These are phyloP conservation scores for Vararia minispora DNA, from an alignment of 768 basidiomycete species.

Conservation along the genomic window DNA sequence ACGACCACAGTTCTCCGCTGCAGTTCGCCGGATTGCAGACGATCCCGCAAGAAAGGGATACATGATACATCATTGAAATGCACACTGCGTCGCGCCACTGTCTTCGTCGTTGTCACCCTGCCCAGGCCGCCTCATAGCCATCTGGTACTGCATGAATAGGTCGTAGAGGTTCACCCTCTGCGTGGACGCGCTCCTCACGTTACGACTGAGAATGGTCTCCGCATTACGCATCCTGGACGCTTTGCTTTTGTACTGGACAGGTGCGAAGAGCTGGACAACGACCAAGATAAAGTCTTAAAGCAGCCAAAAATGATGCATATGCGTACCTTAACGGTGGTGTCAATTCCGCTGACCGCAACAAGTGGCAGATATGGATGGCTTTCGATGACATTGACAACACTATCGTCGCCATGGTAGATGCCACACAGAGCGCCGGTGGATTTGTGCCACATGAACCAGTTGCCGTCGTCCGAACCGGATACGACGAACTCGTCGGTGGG, in stretches of 20 bases:
- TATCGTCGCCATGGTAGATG: constrained; percentile 75
- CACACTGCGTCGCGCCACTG: not conserved
- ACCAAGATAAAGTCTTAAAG: not conserved
- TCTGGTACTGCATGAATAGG: constrained; percentile 20
- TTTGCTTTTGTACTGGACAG: constrained; percentile 30
- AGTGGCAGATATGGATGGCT: constrained; percentile 70
- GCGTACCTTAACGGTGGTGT: constrained; percentile 69
- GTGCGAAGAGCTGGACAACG: constrained; percentile 49
- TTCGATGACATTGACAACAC: constrained; percentile 80
- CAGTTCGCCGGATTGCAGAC: too few relatives aligned
- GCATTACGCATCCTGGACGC: constrained; percentile 48
- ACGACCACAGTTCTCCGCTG: too few relatives aligned
- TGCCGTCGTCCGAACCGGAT: constrained; percentile 82
- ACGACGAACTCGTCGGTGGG: constrained; percentile 65
- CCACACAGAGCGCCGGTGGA: constrained; percentile 49
- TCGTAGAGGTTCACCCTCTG: constrained; percentile 19
- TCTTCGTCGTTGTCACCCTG: constrained; percentile 1
- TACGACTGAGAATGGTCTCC: constrained; percentile 44
- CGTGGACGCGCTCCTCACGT: constrained; percentile 29
- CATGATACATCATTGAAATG: not conserved
- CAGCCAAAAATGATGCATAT: not conserved
- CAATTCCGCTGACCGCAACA: constrained; percentile 82
- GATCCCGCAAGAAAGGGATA: constrained; percentile 5
- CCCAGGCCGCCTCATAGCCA: constrained; percentile 9
- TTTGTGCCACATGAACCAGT: constrained; percentile 84